A percentile compares a stretch with the other conserved stretches of the same genome.
phyloP scores from a whole-genome alignment of 257 asterid genomes.

The Echium plantagineum region DNA sequence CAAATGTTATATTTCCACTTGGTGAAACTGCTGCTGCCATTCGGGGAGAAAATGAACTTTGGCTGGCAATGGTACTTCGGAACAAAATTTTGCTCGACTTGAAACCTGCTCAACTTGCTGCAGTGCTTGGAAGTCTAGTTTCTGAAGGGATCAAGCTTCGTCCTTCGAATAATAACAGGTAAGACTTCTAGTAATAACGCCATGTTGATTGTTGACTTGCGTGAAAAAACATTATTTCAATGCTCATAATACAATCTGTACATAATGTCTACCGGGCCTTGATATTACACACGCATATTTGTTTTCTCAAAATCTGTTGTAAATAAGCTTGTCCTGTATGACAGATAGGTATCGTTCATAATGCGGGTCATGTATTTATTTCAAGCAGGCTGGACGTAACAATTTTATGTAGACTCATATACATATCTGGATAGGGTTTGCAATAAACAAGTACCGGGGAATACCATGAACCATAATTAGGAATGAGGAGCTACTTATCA shows the following conservation, averaged over 20 bases:
- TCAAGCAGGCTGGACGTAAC: too few species aligned
- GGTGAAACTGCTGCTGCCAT: slow-evolving; percentile 99
- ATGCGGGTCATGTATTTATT: too few species aligned
- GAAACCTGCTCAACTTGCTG: slow-evolving; percentile 98
- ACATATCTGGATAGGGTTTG: not conserved
- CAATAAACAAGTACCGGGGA: not conserved
- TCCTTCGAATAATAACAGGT: slow-evolving; percentile 85
- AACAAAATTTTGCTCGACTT: slow-evolving; percentile 63
- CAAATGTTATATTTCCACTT: slow-evolving; percentile 68
- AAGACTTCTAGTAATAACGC: not conserved
- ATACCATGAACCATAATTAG: not conserved
- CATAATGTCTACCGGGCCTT: not conserved
- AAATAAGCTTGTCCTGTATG: too few species aligned
- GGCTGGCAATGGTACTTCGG: slow-evolving; percentile 94
- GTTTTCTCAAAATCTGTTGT: too few species aligned
- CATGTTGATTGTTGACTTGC: not conserved
- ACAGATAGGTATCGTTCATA: too few species aligned
- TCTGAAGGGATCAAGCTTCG: slow-evolving; percentile 96
- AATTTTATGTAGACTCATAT: too few species aligned
- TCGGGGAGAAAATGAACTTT: slow-evolving; percentile 95
- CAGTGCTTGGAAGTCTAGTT: slow-evolving; percentile 76
- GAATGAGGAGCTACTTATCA: not conserved
- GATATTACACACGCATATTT: too few species aligned
- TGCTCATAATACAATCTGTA: not conserved
- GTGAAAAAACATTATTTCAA: not conserved